Conservation (phyloP, 768 basidiomycete species). For the Collybiopsis luxurians region DNA sequence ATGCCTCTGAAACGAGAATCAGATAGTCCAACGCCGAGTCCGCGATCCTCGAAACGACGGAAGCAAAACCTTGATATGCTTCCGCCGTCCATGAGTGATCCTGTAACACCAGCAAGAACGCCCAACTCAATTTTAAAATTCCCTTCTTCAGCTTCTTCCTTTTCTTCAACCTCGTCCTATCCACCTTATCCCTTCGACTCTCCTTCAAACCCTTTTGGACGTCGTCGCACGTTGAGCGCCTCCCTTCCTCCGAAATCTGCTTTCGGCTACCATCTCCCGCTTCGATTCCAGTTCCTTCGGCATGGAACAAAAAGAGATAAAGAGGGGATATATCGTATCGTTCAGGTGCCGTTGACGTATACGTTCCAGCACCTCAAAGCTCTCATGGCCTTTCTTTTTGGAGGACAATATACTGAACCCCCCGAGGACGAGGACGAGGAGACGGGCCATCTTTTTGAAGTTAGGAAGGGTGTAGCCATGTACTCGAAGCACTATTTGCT, state of each 20-base stretch:
- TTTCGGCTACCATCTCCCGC: conserved; percentile 58
- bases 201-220: conserved; percentile 68
- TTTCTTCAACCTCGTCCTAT: conserved; percentile 27
- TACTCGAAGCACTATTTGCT: conserved; percentile 37
- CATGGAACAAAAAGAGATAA: conserved; percentile 19
- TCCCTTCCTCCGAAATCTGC: conserved; percentile 31
- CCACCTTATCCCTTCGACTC: conserved; percentile 58
- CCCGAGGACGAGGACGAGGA: conserved; percentile 21
- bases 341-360: conserved; percentile 69
- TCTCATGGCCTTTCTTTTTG: conserved; percentile 62
- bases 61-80: background rate
- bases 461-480: conserved; percentile 45
- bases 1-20: background rate
- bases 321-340: conserved; percentile 60
- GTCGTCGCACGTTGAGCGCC: conserved; percentile 42
- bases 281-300: conserved; percentile 60
- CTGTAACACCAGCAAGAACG: background rate
- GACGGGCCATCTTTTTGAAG: conserved; percentile 59
- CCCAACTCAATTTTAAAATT: background rate
- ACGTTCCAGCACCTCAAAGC: conserved; percentile 64
- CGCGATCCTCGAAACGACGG: background rate
- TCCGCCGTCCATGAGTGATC: background rate
- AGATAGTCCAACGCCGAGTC: background rate
- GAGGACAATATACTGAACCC: conserved; percentile 17
- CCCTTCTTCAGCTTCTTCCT: background rate